Percentiles rank a stretch among this genome's conserved stretches.
phyloP scores from a whole-genome alignment of 129 eudicot genomes.

The Helianthus tuberosus region DNA sequence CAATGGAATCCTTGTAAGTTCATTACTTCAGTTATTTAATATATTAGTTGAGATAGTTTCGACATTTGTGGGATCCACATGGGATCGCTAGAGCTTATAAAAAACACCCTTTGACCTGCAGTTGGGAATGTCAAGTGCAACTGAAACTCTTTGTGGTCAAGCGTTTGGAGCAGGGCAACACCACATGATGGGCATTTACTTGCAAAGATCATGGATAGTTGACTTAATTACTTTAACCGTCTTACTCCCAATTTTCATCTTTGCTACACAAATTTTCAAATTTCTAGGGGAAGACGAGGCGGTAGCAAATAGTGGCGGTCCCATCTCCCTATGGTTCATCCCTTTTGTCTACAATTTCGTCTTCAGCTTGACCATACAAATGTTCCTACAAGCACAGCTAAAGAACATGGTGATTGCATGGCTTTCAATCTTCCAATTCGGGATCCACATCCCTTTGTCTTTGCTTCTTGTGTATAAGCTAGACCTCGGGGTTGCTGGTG shows the following conservation, averaged over 20 bases:
- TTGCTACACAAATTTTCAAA: slow-evolving; percentile 50
- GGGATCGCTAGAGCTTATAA: not conserved
- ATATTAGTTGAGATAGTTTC: not conserved
- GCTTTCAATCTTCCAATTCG: slow-evolving; percentile 50
- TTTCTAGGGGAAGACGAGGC: slow-evolving; percentile 53
- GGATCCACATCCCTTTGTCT: slow-evolving; percentile 59
- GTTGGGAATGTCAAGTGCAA: slow-evolving; percentile 88
- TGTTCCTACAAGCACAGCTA: slow-evolving; percentile 74
- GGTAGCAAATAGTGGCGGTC: slow-evolving; percentile 50
- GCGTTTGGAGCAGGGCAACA: slow-evolving; percentile 76
- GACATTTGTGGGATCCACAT: slow-evolving; percentile 2
- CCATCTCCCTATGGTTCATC: slow-evolving; percentile 66
- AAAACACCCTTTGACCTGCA: slow-evolving; percentile 15
- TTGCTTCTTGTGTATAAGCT: slow-evolving; percentile 47
- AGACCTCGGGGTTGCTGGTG: slow-evolving; percentile 51
- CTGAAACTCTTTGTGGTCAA: slow-evolving; percentile 82
- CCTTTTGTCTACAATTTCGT: slow-evolving; percentile 63
- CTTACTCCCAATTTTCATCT: slow-evolving; percentile 61
- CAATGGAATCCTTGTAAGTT: slow-evolving; percentile 71
- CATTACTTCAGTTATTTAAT: not conserved
- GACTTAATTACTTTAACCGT: slow-evolving; percentile 53
- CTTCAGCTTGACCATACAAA: slow-evolving; percentile 65
- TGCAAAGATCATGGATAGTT: slow-evolving; percentile 81
- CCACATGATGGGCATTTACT: slow-evolving; percentile 79
- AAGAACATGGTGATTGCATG: slow-evolving; percentile 69